These are phyloP conservation scores for Moricandia arvensis DNA, from an alignment of 345 rosid species.

Conservation along the genomic window DNA sequence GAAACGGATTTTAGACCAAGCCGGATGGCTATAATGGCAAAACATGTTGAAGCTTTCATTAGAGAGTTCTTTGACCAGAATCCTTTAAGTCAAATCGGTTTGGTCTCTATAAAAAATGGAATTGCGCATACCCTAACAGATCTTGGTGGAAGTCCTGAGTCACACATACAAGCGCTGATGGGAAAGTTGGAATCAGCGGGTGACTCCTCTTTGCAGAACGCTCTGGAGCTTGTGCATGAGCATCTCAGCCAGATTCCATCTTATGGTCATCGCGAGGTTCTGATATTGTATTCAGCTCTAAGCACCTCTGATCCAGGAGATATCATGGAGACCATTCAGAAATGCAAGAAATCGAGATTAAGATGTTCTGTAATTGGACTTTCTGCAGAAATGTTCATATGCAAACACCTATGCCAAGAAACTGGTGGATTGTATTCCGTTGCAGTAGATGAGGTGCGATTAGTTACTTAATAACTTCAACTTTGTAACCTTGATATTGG, in stretches of 20 bases:
- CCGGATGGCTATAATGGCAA: constrained; percentile 71
- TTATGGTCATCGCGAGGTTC: constrained; percentile 90
- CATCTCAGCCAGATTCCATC: constrained; percentile 78
- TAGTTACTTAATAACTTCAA: constrained; percentile 2
- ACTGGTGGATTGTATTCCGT: constrained; percentile 80
- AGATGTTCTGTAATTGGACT: constrained; percentile 94
- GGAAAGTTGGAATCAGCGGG: constrained; percentile 78
- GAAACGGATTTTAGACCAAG: constrained; percentile 76
- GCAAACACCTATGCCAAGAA: constrained; percentile 90
- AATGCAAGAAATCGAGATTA: constrained; percentile 76
- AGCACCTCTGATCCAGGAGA: constrained; percentile 95
- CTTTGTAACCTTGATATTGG: background rate
- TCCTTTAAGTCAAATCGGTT: constrained; percentile 83
- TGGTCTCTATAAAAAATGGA: constrained; percentile 77
- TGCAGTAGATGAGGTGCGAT: constrained; percentile 82
- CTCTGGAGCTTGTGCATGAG: constrained; percentile 66
- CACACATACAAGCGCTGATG: constrained; percentile 82
- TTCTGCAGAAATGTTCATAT: constrained; percentile 83
- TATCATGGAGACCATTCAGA: constrained; percentile 74
- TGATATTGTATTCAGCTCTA: constrained; percentile 73
- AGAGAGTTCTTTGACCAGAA: constrained; percentile 94
- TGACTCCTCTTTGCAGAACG: constrained; percentile 86
- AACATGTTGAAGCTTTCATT: constrained; percentile 72
- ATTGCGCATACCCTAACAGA: constrained; percentile 76
- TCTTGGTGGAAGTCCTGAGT: constrained; percentile 95